phyloP scores from a whole-genome alignment of 176 grass and related monocot genomes.

The Avena insularis region DNA sequence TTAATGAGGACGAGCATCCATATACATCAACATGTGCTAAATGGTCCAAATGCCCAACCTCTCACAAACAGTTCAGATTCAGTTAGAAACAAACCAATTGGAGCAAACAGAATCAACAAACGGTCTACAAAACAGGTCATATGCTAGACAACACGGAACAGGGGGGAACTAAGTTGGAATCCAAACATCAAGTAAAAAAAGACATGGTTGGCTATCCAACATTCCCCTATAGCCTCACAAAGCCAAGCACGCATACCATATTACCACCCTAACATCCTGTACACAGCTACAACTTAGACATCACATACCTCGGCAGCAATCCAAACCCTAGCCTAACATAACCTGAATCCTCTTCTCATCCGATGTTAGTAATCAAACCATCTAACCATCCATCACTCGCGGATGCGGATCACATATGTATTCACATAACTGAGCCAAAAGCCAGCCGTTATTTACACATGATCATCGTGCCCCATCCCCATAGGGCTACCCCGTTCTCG shows the following conservation, averaged over 20 bases:
- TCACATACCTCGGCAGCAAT: background rate
- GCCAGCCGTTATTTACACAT: slow-evolving; percentile 62
- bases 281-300: slow-evolving; percentile 44
- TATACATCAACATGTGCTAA: background rate
- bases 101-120: background rate
- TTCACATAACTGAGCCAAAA: slow-evolving; percentile 54
- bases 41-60: too few relatives aligned
- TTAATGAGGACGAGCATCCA: background rate
- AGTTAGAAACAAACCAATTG: background rate
- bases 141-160: slow-evolving; percentile 28
- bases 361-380: slow-evolving; percentile 32
- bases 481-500: slow-evolving; percentile 48
- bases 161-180: slow-evolving; percentile 24
- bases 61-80: background rate
- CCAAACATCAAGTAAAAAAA: slow-evolving; percentile 55
- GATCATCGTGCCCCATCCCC: slow-evolving; percentile 37
- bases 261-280: slow-evolving; percentile 41
- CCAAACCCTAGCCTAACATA: slow-evolving; percentile 16
- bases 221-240: slow-evolving; percentile 50
- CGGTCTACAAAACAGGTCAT: slow-evolving; percentile 10
- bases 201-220: slow-evolving; percentile 53
- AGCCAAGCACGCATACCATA: slow-evolving; percentile 35
- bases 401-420: slow-evolving; percentile 43
- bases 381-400: slow-evolving; percentile 26
- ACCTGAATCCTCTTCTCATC: slow-evolving; percentile 27